phyloP scores from a whole-genome alignment of 2,329 filamentous ascomycete genomes.

The Colletotrichum sp. region DNA sequence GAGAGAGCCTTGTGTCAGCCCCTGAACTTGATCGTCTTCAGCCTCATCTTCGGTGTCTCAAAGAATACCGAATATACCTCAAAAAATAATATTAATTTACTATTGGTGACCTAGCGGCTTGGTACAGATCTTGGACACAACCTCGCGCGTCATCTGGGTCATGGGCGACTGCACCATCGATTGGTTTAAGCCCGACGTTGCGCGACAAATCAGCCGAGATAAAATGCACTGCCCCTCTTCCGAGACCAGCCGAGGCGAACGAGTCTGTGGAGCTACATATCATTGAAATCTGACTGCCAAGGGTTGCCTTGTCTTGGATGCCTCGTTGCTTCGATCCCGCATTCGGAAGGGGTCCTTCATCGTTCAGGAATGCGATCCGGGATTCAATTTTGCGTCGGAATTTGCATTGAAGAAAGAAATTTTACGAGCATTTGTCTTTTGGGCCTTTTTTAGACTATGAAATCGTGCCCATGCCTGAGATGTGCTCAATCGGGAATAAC shows the following conservation, averaged over 20 bases:
- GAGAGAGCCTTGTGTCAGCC: background rate
- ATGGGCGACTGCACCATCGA: background rate
- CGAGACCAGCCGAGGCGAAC: background rate
- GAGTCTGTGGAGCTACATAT: background rate
- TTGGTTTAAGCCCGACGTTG: background rate
- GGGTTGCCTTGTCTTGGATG: background rate
- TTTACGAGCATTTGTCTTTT: background rate
- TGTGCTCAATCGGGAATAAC: background rate
- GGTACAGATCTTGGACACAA: background rate
- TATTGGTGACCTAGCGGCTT: background rate
- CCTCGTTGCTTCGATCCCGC: background rate
- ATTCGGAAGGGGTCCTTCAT: background rate
- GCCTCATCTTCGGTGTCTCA: background rate
- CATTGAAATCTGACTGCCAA: background rate
- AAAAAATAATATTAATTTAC: background rate
- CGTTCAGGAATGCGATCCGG: background rate
- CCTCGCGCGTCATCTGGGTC: background rate
- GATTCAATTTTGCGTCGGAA: background rate
- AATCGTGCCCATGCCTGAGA: background rate
- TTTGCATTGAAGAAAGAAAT: background rate
- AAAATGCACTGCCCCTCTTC: background rate
- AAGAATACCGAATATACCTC: background rate
- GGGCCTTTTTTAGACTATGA: fast-evolving
- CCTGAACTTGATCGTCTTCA: background rate
- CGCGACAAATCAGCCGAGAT: background rate